Percentiles rank a stretch among this genome's conserved stretches.
Conservation (phyloP, 1,284 basidiomycete genomes). For the Apiotrichum montevideense region DNA sequence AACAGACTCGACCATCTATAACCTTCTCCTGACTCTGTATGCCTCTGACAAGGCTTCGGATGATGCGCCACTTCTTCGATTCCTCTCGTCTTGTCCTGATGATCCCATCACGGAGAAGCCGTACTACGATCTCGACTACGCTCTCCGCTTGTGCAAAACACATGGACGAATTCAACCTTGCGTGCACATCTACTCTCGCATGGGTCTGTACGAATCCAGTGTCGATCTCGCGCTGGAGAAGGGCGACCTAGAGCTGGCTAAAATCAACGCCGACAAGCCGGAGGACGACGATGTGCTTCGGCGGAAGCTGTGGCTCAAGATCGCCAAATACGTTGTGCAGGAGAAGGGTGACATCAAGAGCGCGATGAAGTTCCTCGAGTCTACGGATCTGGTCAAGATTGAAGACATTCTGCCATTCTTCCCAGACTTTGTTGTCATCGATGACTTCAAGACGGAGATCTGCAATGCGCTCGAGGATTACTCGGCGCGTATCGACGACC, state of each 20-base stretch:
- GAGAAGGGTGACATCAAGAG: conserved; percentile 97
- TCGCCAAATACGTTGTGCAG: conserved; percentile 93
- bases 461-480: conserved; percentile 93
- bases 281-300: conserved; percentile 78
- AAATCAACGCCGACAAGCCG: conserved; percentile 86
- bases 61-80: conserved; percentile 75
- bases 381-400: conserved; percentile 90
- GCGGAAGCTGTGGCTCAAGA: conserved; percentile 96
- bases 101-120: conserved; percentile 78
- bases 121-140: conserved; percentile 96
- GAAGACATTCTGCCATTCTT: conserved; percentile 99
- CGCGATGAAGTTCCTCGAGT: conserved; percentile 92
- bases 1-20: conserved; percentile 83
- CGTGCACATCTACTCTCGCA: conserved; percentile 94
- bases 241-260: conserved; percentile 87
- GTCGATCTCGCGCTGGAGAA: conserved; percentile 92
- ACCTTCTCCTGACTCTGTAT: conserved; percentile 84
- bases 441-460: conserved; percentile 99
- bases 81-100: conserved; percentile 74
- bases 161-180: conserved; percentile 78
- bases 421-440: conserved; percentile 98
- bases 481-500: conserved; percentile 78
- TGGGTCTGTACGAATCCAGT: conserved; percentile 93
- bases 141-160: conserved; percentile 81
- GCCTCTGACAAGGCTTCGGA: conserved; percentile 55